These are phyloP conservation scores for Aureobasidium sp. DNA, from an alignment of 2,329 filamentous ascomycete genomes.

Conservation along the genomic window DNA sequence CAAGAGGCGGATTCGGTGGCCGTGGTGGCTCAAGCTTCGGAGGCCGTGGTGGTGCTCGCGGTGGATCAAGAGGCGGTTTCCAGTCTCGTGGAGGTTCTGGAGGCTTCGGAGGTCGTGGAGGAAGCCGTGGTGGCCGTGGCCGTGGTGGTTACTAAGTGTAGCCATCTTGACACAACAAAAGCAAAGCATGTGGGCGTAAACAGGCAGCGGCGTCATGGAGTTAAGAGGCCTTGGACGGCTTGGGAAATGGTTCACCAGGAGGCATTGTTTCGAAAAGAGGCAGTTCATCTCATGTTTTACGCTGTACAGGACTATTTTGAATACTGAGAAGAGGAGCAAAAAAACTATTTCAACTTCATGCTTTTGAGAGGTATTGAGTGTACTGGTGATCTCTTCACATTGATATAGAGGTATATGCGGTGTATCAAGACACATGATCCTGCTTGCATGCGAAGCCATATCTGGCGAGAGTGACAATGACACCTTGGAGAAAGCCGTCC, in stretches of 20 bases:
- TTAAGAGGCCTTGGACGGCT: conserved; percentile 12
- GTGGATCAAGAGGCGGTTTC: conserved; percentile 7
- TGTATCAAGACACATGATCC: no score
- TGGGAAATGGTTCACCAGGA: conserved; percentile 10
- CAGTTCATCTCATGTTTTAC: conserved; percentile 15
- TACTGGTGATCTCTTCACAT: no score
- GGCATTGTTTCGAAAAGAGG: conserved; percentile 13
- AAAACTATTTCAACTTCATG: conserved; percentile 6
- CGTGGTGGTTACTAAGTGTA: conserved; percentile 6
- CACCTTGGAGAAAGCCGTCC: no score
- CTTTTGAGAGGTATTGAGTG: not conserved
- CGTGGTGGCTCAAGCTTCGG: conserved; percentile 39
- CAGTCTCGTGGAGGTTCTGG: not conserved
- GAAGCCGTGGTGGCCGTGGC: conserved; percentile 5
- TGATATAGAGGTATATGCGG: no score
- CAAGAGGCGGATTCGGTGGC: conserved; percentile 45
- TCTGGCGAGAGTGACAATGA: no score
- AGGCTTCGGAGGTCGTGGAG: not conserved
- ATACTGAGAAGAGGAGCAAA: conserved; percentile 6
- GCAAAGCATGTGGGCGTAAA: conserved; percentile 15
- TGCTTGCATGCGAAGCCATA: no score
- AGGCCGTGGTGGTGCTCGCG: conserved; percentile 32
- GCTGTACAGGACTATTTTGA: conserved; percentile 16
- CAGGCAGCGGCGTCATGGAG: conserved; percentile 13
- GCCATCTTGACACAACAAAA: not conserved